phyloP scores from a whole-genome alignment of 140 eudicot genomes.

The Flaveria floridana region DNA sequence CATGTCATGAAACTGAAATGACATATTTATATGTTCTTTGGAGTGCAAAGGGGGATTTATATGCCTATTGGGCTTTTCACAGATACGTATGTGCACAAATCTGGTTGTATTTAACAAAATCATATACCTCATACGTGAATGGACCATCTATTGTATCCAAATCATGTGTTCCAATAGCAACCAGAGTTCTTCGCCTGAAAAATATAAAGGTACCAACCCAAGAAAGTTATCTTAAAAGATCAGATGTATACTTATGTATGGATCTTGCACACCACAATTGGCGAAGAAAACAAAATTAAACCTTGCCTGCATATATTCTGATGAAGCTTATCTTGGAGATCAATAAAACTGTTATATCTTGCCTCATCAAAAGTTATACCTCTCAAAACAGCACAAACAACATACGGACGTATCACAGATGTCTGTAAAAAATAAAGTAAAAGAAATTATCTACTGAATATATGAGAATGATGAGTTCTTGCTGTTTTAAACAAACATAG shows the following conservation, averaged over 20 bases:
- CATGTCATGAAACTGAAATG: not conserved
- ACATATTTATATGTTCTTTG: conserved; percentile 19
- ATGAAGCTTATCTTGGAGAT: conserved; percentile 93
- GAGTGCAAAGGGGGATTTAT: not conserved
- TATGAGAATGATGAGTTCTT: not conserved
- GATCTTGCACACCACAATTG: not conserved
- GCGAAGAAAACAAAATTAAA: not conserved
- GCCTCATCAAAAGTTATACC: conserved; percentile 81
- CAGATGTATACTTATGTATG: not conserved
- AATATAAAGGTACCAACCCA: conserved; percentile 16
- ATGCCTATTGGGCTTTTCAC: not conserved
- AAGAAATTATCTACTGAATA: not conserved
- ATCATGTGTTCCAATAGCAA: conserved; percentile 97
- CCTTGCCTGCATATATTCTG: conserved; percentile 89
- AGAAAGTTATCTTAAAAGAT: conserved; percentile 2
- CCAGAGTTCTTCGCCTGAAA: conserved; percentile 81
- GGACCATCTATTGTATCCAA: conserved; percentile 86
- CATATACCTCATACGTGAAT: conserved; percentile 87
- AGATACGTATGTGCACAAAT: conserved; percentile 4
- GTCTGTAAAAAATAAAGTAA: conserved; percentile 47
- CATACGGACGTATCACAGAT: conserved; percentile 63
- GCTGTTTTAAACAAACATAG: conserved; percentile 9
- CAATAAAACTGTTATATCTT: conserved; percentile 94
- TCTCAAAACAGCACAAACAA: conserved; percentile 94
- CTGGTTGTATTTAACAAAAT: conserved; percentile 7